Base-by-base conservation (phyloP, 1,284 basidiomycete species). In the Ceratobasidium sp. region DNA sequence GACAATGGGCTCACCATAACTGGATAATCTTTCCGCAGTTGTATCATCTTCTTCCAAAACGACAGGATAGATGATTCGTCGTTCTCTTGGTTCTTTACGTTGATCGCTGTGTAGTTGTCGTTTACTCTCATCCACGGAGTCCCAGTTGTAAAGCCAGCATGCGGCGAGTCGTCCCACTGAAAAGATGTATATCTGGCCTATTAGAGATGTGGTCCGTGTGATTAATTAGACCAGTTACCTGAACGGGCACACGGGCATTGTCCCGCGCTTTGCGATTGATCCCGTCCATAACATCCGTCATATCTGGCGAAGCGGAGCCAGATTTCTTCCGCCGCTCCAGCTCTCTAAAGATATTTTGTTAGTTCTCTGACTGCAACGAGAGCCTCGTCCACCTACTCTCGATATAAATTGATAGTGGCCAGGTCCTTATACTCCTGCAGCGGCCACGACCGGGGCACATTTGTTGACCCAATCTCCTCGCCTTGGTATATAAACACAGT, bases 71-170 rank as follows among this genome's bases (percentile, higher is more conserved):
- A 92, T 15, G 85, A 78, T 0, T 85, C 80, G 71, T 93, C 88
- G 0, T 83, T 80, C 10, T 87, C 71, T 83, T 93, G 90, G 4
- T 83, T 84, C 1, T 84, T 86, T 9, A 88, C 92, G 82, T 95
- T 95, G 89, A 92, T 93, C 2, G 84, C 81, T 20, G 79, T 80
- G 82, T 91, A 92, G 81, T 94, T 92, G 60, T 93, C 91, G 81
- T 93, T 91, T 10, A 93, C 89, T 13, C 91, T 87, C 93, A 95
- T 95, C 94, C 93, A 95, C 0, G 93, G 92, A 15, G 85, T 87
- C 1, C 89, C 89, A 0, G 87, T 87, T 3, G 90, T 90, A 84
- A 94, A 95, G 0, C 94, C 93, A 15, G 26, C 67, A 53, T 40
- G 40, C 9, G 44, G 23, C 3, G 51, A 69, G 26, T 55, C 67